Evolutionary conservation across 1,284 basidiomycete genomes (phyloP), one percentile per base, ranked within the genome.

Genomic region (Irpex lacteus): DNA sequence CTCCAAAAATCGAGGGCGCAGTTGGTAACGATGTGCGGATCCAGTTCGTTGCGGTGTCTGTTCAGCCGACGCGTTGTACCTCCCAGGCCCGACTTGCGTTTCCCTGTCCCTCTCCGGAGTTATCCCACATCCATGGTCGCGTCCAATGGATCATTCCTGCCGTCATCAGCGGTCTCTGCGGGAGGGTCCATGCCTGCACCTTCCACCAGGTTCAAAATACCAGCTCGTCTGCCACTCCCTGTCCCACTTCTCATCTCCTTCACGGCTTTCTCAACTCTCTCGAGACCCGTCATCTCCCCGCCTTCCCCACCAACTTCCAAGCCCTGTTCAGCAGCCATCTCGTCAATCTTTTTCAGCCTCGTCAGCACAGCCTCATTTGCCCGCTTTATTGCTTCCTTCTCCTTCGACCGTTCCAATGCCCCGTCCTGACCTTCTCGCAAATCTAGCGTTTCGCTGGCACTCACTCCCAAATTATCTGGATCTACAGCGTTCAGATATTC

Each of bases 261-360:
- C 7, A 80, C 79, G 1, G 83, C 85, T 36, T 78, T 73, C 66
- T 86, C 83, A 2, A 86, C 80, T 19, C 85, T 76, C n/a, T 71
- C 72, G 18, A 86, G 67, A 7, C 85, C 84, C 3, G 80, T 80
- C 66, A 77, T 73, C 38, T 77, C 80, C 3, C 77, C 78, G 1
- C 77, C 79, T 63, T 82, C 80, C 4, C 78, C 73, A 26, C 81
- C 77, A 8, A 80, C 77, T 69, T 79, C 76, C 60, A 77, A 63
- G 7, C 79, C 80, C 34, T 76, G 68, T 61, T 77, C 75, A 40
- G 79, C 78, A 3, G 80, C 78, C 64, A 80, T 74, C 65, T 79
- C 78, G 64, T 85, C 81, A 18, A 86, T 83, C 68, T 79, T 79
- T 70, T 78, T 79, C 65, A 91, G 73, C 50, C 88, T 82, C 50